These are phyloP conservation scores for Pythium monospermum DNA, from an alignment of 352 stramenopile genomes.

Conservation along the genomic window DNA sequence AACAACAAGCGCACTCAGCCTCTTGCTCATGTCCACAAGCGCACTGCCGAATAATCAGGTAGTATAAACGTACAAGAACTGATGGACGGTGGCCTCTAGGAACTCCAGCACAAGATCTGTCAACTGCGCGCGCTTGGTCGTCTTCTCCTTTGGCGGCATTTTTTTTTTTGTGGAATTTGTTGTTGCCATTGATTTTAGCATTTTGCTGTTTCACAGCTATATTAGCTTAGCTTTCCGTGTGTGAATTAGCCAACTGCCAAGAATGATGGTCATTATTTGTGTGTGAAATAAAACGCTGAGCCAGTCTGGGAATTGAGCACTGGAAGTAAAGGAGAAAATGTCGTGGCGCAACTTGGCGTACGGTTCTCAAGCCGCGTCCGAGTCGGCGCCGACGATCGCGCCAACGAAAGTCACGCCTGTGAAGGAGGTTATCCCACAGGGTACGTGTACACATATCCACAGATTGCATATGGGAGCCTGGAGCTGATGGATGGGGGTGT, in stretches of 20 bases:
- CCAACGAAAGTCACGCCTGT: constrained; percentile 42
- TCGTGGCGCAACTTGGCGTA: constrained; percentile 81
- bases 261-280: constrained; percentile 16
- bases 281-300: too few species aligned
- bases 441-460: constrained; percentile 20
- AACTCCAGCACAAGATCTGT: constrained; percentile 72
- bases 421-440: constrained; percentile 59
- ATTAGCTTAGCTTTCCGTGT: constrained; percentile 5
- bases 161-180: not conserved
- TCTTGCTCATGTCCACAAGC: not conserved
- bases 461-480: too few species aligned
- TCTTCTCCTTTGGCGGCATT: constrained; percentile 20
- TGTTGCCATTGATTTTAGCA: too few species aligned
- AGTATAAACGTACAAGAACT: constrained; percentile 60
- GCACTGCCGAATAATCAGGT: not conserved
- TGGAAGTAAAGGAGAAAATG: too few species aligned
- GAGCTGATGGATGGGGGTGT: too few species aligned
- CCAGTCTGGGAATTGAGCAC: too few species aligned
- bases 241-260: not conserved
- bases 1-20: constrained; percentile 1
- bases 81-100: constrained; percentile 61
- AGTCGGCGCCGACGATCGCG: constrained; percentile 54
- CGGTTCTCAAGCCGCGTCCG: constrained; percentile 66
- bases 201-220: too few species aligned
- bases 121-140: constrained; percentile 27